A percentile compares a stretch with the other conserved stretches of the same genome.
These are phyloP conservation scores for Hanseniaspora clermontiae DNA, from an alignment of 805 yeast species.

Conservation along the genomic window DNA sequence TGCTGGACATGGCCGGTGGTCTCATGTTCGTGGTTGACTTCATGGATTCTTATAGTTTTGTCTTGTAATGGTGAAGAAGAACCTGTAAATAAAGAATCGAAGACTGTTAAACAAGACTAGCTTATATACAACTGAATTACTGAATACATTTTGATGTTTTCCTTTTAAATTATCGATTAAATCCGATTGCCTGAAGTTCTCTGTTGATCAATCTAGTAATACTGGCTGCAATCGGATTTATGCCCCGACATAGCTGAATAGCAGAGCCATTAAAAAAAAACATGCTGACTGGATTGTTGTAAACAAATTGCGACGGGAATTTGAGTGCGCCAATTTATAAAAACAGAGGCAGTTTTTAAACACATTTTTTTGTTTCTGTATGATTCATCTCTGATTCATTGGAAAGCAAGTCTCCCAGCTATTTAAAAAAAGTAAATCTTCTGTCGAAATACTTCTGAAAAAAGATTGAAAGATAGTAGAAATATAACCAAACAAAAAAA, in stretches of 20 bases:
- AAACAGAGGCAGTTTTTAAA: not conserved
- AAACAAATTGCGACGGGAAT: constrained; percentile 1
- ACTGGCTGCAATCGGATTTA: not conserved
- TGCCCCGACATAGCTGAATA: not conserved
- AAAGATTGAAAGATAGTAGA: no score
- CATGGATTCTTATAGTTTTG: constrained; percentile 45
- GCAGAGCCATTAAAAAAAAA: no score
- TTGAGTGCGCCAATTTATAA: not conserved
- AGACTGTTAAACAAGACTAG: not conserved
- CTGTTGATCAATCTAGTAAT: no score
- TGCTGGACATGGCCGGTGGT: constrained; percentile 80
- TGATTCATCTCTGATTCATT: not conserved
- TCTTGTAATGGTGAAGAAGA: constrained; percentile 17
- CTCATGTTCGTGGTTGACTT: constrained; percentile 67
- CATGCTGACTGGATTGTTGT: not conserved
- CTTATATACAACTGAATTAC: not conserved
- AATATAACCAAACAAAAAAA: not conserved
- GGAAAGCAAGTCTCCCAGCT: no score
- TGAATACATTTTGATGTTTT: not conserved
- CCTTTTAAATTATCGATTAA: no score
- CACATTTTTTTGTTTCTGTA: not conserved
- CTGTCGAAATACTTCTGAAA: no score
- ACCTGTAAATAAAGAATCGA: not conserved
- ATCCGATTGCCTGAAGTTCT: no score
- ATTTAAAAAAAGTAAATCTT: no score